Evolutionary conservation across 345 rosid species (phyloP).

Genomic region (Eucalyptus erythrocorys): DNA sequence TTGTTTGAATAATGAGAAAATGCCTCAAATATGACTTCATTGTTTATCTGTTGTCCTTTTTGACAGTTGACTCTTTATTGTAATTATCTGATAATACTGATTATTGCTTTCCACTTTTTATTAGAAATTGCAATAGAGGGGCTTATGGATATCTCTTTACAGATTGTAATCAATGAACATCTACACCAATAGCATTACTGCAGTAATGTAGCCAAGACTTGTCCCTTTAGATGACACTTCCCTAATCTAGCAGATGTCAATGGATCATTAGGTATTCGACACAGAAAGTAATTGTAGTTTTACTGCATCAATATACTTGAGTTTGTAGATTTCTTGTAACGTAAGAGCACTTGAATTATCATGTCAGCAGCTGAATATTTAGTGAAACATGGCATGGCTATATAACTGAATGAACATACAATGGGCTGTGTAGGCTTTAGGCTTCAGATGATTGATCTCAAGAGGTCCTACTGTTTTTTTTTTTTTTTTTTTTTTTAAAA

Average conservation of each 20-base stretch:
- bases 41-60: neutral
- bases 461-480: neutral
- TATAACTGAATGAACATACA: neutral
- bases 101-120: neutral
- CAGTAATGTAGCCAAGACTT: neutral
- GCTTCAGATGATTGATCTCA: neutral
- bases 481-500: neutral
- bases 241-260: neutral
- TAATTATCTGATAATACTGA: neutral
- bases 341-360: neutral
- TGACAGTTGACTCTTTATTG: neutral
- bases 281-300: neutral
- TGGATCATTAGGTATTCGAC: neutral
- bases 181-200: neutral
- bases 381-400: neutral
- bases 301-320: neutral
- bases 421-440: neutral
- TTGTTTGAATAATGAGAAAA: neutral
- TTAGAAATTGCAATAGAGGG: neutral
- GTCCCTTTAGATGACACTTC: neutral
- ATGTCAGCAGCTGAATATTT: neutral
- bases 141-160: neutral
- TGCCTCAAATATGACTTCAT: neutral
- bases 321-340: neutral
- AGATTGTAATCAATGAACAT: neutral